Percentiles rank a stretch among this genome's conserved stretches.
phyloP scores from a whole-genome alignment of 352 stramenopile genomes.

The Pythium utonaiense region DNA sequence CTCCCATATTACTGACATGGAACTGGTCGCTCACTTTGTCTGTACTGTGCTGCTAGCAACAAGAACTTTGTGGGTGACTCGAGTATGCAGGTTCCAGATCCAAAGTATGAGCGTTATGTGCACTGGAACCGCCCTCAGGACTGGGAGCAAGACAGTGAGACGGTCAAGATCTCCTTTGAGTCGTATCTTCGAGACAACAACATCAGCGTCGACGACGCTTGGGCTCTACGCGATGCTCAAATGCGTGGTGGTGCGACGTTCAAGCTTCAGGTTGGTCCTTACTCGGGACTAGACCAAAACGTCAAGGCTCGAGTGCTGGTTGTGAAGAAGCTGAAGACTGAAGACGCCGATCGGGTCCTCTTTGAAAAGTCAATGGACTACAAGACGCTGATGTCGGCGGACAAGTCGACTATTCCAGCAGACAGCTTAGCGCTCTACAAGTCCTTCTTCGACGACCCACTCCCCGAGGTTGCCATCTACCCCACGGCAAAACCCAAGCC shows the following conservation, averaged over 20 bases:
- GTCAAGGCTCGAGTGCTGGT: slow-evolving; percentile 78
- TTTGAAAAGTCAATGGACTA: slow-evolving; percentile 71
- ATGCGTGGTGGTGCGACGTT: slow-evolving; percentile 70
- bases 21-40: no score
- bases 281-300: slow-evolving; percentile 75
- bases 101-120: slow-evolving; percentile 63
- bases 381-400: slow-evolving; percentile 57
- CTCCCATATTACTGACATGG: no score
- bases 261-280: slow-evolving; percentile 71
- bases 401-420: slow-evolving; percentile 44
- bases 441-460: slow-evolving; percentile 72
- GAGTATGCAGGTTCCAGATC: slow-evolving; percentile 31
- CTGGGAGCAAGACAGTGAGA: slow-evolving; percentile 82
- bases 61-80: slow-evolving; percentile 72
- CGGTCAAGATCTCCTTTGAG: slow-evolving; percentile 77
- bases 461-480: slow-evolving; percentile 59
- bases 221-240: slow-evolving; percentile 60
- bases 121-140: slow-evolving; percentile 57
- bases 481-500: not conserved
- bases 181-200: slow-evolving; percentile 75
- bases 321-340: slow-evolving; percentile 73
- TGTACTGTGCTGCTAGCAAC: slow-evolving; percentile 26
- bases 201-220: slow-evolving; percentile 65
- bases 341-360: slow-evolving; percentile 55
- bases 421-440: slow-evolving; percentile 80